Base-by-base conservation (phyloP, 2,329 filamentous ascomycete species). In the Aspergillus alliaceus region DNA sequence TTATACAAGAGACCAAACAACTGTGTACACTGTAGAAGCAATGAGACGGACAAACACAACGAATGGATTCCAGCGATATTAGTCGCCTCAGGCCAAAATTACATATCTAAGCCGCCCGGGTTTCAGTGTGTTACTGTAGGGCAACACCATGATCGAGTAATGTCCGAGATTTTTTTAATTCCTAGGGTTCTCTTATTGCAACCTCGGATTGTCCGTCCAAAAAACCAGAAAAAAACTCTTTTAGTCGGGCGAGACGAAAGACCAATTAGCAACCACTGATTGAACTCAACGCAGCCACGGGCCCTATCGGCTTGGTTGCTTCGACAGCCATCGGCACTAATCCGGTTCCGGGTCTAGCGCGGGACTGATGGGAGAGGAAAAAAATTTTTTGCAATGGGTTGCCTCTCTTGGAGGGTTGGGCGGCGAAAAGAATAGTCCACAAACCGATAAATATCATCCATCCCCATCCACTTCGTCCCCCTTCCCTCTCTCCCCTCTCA, bases 381-480 rank as follows among this genome's bases (percentile, higher is more conserved):
- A 50, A 59, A 61, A 40, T 60, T 57, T 56, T 58, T 57, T 49
- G 61, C 63, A 60, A 56, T 54, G 55, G 59, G 55, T 40, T 55
- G 59, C 35, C 46, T 39, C 15, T 40, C 50, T 52, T 52, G 48
- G 12, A 32, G 48, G 51, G 62, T 69, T 66, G 66, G 68, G 69
- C 68, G 67, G 69, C 69, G 61, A 64, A 64, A 62, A 58, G n/a
- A 55, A 53, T 59, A 62, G 65, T 65, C 71, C 72, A 72, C 71
- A 71, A 64, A 68, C 54, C 65, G 72, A 74, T 75, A 75, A 75
- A 74, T 75, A 74, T 72, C 66, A 60, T 66, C 57, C 44, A 34
- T 57, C 62, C 53, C 60, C 59, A 60, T 65, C 62, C 61, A 59
- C 62, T 59, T 65, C 51, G 62, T 55, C 64, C 53, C 59, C 39